These are phyloP conservation scores for Stachybotrys chlorohalonatus DNA, from an alignment of 2,329 filamentous ascomycete species.

Conservation along the genomic window DNA sequence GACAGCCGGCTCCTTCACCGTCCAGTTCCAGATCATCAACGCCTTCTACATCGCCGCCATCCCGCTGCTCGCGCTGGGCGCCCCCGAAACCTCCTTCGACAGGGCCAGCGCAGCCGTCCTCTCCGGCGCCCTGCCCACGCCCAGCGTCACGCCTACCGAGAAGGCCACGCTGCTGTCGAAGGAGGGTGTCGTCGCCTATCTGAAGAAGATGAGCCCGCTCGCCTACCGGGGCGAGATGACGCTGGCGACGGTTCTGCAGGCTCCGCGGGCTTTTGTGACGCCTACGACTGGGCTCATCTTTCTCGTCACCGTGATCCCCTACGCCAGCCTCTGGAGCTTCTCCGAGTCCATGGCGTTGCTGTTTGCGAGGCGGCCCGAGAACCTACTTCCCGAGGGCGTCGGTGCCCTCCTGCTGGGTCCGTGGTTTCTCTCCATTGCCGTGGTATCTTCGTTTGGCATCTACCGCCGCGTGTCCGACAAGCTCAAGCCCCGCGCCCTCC, in stretches of 20 bases:
- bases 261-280: constrained; percentile 36
- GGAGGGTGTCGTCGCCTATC: constrained; percentile 24
- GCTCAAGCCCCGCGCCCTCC: constrained; percentile 24
- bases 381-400: constrained; percentile 26
- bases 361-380: constrained; percentile 34
- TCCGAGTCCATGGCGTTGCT: constrained; percentile 35
- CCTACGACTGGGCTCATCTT: constrained; percentile 40
- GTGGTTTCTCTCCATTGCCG: constrained; percentile 28
- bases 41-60: constrained; percentile 37
- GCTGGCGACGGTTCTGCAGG: constrained; percentile 28
- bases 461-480: constrained; percentile 17
- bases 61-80: constrained; percentile 35
- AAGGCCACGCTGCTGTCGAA: constrained; percentile 16
- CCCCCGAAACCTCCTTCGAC: constrained; percentile 44
- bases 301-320: constrained; percentile 33
- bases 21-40: constrained; percentile 43
- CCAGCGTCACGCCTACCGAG: neutral
- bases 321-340: constrained; percentile 37
- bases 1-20: constrained; percentile 27
- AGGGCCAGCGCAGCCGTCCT: constrained; percentile 19
- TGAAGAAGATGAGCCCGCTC: constrained; percentile 28
- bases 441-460: constrained; percentile 23
- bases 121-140: neutral
- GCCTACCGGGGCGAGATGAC: constrained; percentile 24
- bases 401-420: constrained; percentile 36